Evolutionary conservation across 192 early-diverging fungal species (phyloP), one percentile per base, ranked within the genome.

Genomic region (Oehlia diaphana): DNA sequence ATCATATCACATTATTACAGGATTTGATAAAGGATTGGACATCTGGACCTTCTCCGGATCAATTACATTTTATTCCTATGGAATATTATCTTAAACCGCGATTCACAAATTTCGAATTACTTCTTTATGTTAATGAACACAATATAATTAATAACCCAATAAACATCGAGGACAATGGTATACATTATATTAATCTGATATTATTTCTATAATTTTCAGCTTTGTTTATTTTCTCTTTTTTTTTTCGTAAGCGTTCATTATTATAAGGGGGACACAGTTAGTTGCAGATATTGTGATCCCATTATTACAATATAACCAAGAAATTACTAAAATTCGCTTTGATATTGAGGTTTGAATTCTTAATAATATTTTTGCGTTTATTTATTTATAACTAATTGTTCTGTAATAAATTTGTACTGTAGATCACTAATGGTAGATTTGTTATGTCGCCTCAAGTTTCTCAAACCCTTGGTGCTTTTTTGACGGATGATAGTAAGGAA

Each of bases 81-180:
- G 85, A 82, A 14, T 94, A 95, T 76, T 74, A 85, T 16, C 72
- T 94, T 61, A 84, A 88, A 23, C 73, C 92, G 14, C 72, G 80
- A 4, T 72, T 93, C 19, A 82, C 83, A n/a, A 77, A 88, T 31
- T 85, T 88, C 47, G 79, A 87, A 39, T 69, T 94, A 9, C 89
- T 86, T 72, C 83, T 93, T 5, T 94, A 90, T 81, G 87, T 90
- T 23, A 95, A 95, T 79, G 91, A 93, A 64, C 85, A 91, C 72
- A 94, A 95, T 80, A 90, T 95, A 9, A 93, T 95, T 74, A 88
- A 92, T 78, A 84, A 90, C 77, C 91, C 92, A 21, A 92, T 87
- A 26, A 90, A 91, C 35, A 79, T 86, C 10, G 88, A 91, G 44
- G 93, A 95, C 63, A 95, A 95, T 79, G 86, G 93, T 93, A 87